phyloP scores from a whole-genome alignment of 1,284 basidiomycete species.

The Takashimella tepidaria region DNA sequence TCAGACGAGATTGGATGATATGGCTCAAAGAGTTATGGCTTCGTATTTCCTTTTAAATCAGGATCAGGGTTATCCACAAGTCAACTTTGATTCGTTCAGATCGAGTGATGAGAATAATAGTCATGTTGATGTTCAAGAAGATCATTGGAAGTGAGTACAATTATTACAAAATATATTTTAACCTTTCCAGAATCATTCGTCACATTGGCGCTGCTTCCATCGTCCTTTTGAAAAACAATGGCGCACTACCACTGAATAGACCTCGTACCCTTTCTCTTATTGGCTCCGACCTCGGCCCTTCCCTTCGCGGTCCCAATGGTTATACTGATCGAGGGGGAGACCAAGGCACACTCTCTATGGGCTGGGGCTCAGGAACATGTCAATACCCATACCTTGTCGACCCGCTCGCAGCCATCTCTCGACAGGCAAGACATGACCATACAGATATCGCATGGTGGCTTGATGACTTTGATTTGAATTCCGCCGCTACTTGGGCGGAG shows the following conservation, averaged over 20 bases:
- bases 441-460: constrained; percentile 54
- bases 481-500: constrained; percentile 54
- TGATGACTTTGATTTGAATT: constrained; percentile 58
- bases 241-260: constrained; percentile 55
- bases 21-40: constrained; percentile 61
- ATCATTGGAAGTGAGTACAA: constrained; percentile 54
- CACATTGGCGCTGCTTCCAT: constrained; percentile 68
- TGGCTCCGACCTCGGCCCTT: constrained; percentile 67
- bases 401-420: constrained; percentile 66
- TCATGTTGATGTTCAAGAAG: constrained; percentile 65
- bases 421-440: constrained; percentile 53
- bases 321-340: constrained; percentile 57
- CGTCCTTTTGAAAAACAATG: constrained; percentile 67
- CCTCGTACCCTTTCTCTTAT: constrained; percentile 54
- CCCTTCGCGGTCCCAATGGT: constrained; percentile 64
- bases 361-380: constrained; percentile 67
- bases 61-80: constrained; percentile 55
- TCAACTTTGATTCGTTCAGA: constrained; percentile 41
- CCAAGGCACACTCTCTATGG: constrained; percentile 66
- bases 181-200: constrained; percentile 52
- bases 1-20: constrained; percentile 57
- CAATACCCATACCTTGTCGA: constrained; percentile 53
- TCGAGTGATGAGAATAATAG: constrained; percentile 46
- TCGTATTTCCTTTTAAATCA: constrained; percentile 60
- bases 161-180: neutral